A percentile compares a stretch with the other conserved stretches of the same genome.
Conservation (phyloP, 2,329 filamentous ascomycete species). For the Fusarium multiceps region DNA sequence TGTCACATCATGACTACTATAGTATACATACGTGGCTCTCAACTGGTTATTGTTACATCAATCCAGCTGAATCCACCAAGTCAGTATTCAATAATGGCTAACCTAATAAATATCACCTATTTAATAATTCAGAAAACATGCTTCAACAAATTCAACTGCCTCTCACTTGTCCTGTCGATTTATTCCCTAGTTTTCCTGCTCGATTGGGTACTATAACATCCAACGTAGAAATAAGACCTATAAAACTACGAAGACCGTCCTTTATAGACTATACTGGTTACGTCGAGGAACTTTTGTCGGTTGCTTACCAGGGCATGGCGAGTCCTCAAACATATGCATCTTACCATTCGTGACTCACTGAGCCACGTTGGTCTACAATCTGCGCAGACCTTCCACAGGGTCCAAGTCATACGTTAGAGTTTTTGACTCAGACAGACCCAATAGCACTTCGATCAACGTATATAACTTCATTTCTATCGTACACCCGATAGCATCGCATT, state of each 20-base stretch:
- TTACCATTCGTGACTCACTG: slow-evolving; percentile 16
- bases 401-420: not conserved
- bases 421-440: not conserved
- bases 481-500: not conserved
- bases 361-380: not conserved
- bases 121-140: not conserved
- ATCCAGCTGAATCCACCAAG: not conserved
- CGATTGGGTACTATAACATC: not conserved
- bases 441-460: not conserved
- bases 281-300: slow-evolving; percentile 20
- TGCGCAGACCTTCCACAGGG: not conserved
- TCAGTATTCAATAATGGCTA: slow-evolving; percentile 10
- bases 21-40: not conserved
- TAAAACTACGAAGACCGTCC: not conserved
- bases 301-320: not conserved
- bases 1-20: not conserved
- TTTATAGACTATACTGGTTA: not conserved
- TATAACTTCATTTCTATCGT: not conserved
- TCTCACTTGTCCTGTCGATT: not conserved
- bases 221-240: not conserved
- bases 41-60: not conserved
- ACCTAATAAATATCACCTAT: slow-evolving; percentile 20
- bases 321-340: not conserved
- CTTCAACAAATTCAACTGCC: not conserved
- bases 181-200: not conserved